Percentiles rank a stretch among this genome's conserved stretches.
Conservation (phyloP, 2,329 filamentous ascomycete species). For the Clonostachys chloroleuca region DNA sequence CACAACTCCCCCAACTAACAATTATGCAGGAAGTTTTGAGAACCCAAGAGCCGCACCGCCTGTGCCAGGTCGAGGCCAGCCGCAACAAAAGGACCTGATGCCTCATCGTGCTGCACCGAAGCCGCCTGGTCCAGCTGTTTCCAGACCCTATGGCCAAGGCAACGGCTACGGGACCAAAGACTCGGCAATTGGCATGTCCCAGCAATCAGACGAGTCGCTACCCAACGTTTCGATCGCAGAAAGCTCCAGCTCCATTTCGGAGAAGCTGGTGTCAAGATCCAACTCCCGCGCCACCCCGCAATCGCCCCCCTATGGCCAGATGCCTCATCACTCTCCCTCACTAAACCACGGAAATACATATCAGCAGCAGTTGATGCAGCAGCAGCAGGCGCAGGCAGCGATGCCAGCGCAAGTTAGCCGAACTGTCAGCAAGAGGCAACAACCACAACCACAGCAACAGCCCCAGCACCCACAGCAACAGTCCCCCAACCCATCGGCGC, state of each 20-base stretch:
- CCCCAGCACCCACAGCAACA: neutral
- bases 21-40: slow-evolving; percentile 74
- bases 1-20: neutral
- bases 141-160: slow-evolving; percentile 46
- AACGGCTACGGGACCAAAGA: slow-evolving; percentile 48
- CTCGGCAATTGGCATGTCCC: slow-evolving; percentile 58
- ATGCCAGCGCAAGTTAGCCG: slow-evolving; percentile 74
- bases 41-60: slow-evolving; percentile 92
- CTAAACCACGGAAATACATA: slow-evolving; percentile 42
- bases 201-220: slow-evolving; percentile 48
- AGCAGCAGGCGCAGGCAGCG: slow-evolving; percentile 85
- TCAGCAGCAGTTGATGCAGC: slow-evolving; percentile 64
- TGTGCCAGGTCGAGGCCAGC: slow-evolving; percentile 58
- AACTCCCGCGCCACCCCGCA: slow-evolving; percentile 58
- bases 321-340: slow-evolving; percentile 25
- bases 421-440: slow-evolving; percentile 68
- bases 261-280: slow-evolving; percentile 45
- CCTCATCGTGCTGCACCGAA: slow-evolving; percentile 83
- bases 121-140: slow-evolving; percentile 60
- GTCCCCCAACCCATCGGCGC: slow-evolving; percentile 10
- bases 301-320: slow-evolving; percentile 40
- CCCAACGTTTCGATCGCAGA: neutral
- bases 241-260: neutral
- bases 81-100: slow-evolving; percentile 52
- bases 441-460: slow-evolving; percentile 12